A percentile compares a stretch with the other conserved stretches of the same genome.
These are phyloP conservation scores for Leishmania arabica DNA, from an alignment of 208 protist genomes.

Conservation along the genomic window DNA sequence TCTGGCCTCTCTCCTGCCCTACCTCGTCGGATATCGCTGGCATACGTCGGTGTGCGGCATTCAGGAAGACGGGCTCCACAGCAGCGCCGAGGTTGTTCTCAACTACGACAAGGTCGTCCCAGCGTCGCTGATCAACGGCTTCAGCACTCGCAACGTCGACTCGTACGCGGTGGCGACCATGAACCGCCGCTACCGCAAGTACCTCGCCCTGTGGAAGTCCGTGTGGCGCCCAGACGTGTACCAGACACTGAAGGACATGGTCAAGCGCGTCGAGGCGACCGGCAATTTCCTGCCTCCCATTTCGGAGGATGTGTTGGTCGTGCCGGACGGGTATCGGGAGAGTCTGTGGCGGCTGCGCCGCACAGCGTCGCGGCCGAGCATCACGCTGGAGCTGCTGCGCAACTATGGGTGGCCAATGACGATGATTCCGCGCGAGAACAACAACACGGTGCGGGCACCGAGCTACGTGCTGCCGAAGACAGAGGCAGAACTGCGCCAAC, in stretches of 20 bases:
- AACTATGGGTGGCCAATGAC: constrained; percentile 55
- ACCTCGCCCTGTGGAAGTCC: constrained; percentile 59
- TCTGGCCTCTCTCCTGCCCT: constrained; percentile 63
- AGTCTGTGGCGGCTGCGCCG: constrained; percentile 79
- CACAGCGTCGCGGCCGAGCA: constrained; percentile 53
- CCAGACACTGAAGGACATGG: constrained; percentile 51
- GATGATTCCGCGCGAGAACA: constrained; percentile 28
- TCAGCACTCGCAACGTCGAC: constrained; percentile 22
- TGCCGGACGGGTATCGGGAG: constrained; percentile 70
- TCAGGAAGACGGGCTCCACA: constrained; percentile 27
- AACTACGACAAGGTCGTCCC: constrained; percentile 58
- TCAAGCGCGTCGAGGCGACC: constrained; percentile 42
- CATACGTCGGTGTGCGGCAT: constrained; percentile 34
- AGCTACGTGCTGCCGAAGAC: constrained; percentile 43
- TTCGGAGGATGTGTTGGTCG: constrained; percentile 46
- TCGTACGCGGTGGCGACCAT: constrained; percentile 31
- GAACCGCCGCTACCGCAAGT: constrained; percentile 36
- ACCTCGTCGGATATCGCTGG: constrained; percentile 82
- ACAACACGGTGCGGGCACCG: constrained; percentile 40
- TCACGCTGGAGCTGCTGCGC: constrained; percentile 67
- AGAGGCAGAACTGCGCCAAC: constrained; percentile 40
- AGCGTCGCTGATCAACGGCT: constrained; percentile 54
- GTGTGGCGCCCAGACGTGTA: constrained; percentile 78
- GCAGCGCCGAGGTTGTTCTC: constrained; percentile 13
- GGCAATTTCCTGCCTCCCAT: constrained; percentile 55